phyloP scores from a whole-genome alignment of 495 filamentous ascomycete species.

The Friedmanniomyces endolithicus region DNA sequence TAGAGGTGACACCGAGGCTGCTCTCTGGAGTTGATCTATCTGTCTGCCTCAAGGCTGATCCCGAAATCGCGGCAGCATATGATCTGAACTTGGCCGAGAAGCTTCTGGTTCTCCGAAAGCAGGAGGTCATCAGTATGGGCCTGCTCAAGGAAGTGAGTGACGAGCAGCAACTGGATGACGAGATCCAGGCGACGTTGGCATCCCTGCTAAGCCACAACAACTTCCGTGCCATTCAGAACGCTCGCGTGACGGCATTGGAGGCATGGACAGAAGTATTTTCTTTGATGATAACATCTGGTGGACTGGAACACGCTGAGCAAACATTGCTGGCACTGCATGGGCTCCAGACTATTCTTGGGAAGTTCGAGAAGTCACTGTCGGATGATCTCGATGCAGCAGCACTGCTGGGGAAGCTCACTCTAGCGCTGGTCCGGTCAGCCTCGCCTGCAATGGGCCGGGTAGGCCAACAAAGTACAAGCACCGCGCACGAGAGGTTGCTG shows the following conservation, averaged over 20 bases:
- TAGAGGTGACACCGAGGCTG: constrained; percentile 38
- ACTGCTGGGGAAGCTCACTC: constrained; percentile 64
- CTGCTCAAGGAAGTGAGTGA: constrained; percentile 44
- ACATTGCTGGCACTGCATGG: constrained; percentile 69
- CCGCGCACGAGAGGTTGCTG: constrained; percentile 78
- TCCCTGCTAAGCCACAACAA: constrained; percentile 43
- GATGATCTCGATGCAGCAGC: constrained; percentile 52
- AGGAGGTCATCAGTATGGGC: constrained; percentile 40
- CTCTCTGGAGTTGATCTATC: constrained; percentile 52
- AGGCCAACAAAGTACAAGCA: constrained; percentile 32
- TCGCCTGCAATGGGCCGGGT: constrained; percentile 18
- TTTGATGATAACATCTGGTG: constrained; percentile 64
- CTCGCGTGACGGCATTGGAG: constrained; percentile 45
- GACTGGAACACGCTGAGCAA: constrained; percentile 53
- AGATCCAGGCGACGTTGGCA: constrained; percentile 50
- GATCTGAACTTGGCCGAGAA: constrained; percentile 53
- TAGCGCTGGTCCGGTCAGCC: constrained; percentile 52
- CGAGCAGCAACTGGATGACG: constrained; percentile 42
- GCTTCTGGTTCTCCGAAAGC: constrained; percentile 41
- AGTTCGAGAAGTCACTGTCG: constrained; percentile 59
- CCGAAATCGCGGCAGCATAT: constrained; percentile 35
- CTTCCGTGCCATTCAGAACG: constrained; percentile 32
- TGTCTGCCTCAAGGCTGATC: constrained; percentile 33
- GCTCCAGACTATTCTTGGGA: constrained; percentile 73
- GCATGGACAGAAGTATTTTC: constrained; percentile 73